phyloP scores from a whole-genome alignment of 257 asterid genomes.

The Solanum pinnatisectum region DNA sequence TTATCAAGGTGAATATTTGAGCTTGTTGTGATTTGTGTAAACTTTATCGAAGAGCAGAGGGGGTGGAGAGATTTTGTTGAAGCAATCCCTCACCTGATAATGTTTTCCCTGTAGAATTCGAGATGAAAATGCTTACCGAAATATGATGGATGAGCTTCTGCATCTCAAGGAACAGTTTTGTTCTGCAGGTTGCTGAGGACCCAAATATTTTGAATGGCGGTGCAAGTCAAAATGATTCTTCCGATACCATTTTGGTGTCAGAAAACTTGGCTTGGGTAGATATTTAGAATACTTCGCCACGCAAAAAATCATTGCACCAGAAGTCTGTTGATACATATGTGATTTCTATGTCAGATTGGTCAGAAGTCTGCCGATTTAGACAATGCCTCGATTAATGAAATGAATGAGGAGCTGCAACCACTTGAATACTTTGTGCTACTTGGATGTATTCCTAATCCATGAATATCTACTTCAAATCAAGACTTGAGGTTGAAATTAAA shows the following conservation, averaged over 20 bases:
- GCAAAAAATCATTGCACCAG: slow-evolving; percentile 10
- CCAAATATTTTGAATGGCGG: slow-evolving; percentile 12
- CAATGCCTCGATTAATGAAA: slow-evolving; percentile 19
- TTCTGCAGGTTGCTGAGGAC: slow-evolving; percentile 31
- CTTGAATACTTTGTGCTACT: no score
- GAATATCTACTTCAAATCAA: no score
- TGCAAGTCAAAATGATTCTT: slow-evolving; percentile 24
- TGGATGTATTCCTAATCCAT: no score
- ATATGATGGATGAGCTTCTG: not conserved
- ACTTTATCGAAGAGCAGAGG: not conserved
- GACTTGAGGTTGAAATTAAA: no score
- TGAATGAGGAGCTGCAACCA: slow-evolving; percentile 37
- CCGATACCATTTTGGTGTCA: slow-evolving; percentile 13
- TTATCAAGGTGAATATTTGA: slow-evolving; percentile 31
- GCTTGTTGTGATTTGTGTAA: not conserved
- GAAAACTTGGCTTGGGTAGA: slow-evolving; percentile 17
- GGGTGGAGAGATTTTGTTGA: not conserved
- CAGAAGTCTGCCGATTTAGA: slow-evolving; percentile 21
- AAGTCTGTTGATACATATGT: slow-evolving; percentile 4
- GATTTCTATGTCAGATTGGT: slow-evolving; percentile 17
- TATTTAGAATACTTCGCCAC: slow-evolving; percentile 8
- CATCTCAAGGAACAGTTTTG: not conserved
- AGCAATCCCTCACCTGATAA: not conserved
- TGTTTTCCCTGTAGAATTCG: not conserved
- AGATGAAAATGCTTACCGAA: not conserved